Base-by-base conservation (phyloP, 2,329 filamentous ascomycete species). In the Verticillium isaacii region DNA sequence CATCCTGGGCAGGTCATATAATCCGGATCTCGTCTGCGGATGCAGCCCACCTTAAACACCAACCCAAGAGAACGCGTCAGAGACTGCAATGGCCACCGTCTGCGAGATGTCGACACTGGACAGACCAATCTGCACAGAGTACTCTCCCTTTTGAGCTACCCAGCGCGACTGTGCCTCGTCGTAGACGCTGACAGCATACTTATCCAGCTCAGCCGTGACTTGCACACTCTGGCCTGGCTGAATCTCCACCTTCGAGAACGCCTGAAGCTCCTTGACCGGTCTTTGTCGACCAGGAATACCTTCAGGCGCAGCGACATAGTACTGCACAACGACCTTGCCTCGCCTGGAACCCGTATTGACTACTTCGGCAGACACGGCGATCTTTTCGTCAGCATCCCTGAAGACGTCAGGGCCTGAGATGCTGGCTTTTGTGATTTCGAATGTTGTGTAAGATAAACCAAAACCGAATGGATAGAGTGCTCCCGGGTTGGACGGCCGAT, bases 401-500 rank as follows among this genome's bases (percentile, higher is more conserved):
- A 37, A 25, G 23, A 29, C 17, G 11, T n/a, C 12, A 9, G 57
- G 7, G 1, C 57, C 29, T 19, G 17, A 19, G 1, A 61, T 52
- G 15, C 41, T 17, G 4, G 60, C 29, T 14, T 57, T 36, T 2
- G 37, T 50, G 6, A 60, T 15, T 2, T 17, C 12, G 32, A 68
- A 68, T 0, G 37, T 39, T 1, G 67, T 67, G 41, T 69, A 69
- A 1, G 67, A 69, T 2, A 67, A 32, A 3, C 68, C 68, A 58
- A 63, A 69, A 0, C 66, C 68, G 5, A 69, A 57, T 6, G 66
- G 67, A 19, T 63, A 69, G 0, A 62, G 63, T 0, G 67, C 65
- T 2, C 56, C 56, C 7, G 66, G 58, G 1, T 59, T 52, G 1
- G 62, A 58, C 4, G 57, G 23, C 14, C 37, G 39, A 32, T 58